phyloP scores from a whole-genome alignment of 306 rosid genomes.

The Boehmeria nivea region DNA sequence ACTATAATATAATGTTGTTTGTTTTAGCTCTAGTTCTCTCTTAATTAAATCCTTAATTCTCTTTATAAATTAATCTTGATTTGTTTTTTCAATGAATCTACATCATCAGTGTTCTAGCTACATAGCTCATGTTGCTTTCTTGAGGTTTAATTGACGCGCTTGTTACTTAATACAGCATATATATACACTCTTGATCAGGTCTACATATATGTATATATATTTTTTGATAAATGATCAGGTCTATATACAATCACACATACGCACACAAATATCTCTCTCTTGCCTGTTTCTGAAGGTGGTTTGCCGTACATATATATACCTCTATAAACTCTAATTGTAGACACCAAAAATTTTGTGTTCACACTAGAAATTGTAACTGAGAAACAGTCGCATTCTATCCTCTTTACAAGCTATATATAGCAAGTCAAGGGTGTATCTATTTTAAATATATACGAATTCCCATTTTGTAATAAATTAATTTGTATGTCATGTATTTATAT shows the following conservation, averaged over 20 bases:
- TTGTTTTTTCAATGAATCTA: background rate
- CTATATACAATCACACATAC: too few relatives aligned
- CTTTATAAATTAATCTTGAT: background rate
- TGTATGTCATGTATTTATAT: background rate
- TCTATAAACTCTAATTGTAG: background rate
- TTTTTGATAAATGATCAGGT: background rate
- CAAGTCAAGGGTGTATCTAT: background rate
- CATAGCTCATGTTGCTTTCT: conserved; percentile 8
- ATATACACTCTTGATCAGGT: background rate
- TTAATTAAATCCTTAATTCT: background rate
- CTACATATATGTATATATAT: background rate
- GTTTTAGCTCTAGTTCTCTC: background rate
- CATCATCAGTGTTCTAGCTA: background rate
- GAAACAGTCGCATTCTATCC: conserved; percentile 3
- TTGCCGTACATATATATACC: background rate
- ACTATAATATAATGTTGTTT: background rate
- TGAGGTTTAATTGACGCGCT: conserved; percentile 1
- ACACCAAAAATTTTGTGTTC: background rate
- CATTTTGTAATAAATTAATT: background rate
- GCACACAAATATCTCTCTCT: background rate
- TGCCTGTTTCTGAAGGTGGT: too few relatives aligned
- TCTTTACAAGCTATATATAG: background rate
- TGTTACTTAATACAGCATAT: background rate
- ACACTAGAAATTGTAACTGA: background rate
- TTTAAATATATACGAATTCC: background rate